phyloP scores from a whole-genome alignment of 2,329 filamentous ascomycete species.

The Fusarium brevicatenulatum region DNA sequence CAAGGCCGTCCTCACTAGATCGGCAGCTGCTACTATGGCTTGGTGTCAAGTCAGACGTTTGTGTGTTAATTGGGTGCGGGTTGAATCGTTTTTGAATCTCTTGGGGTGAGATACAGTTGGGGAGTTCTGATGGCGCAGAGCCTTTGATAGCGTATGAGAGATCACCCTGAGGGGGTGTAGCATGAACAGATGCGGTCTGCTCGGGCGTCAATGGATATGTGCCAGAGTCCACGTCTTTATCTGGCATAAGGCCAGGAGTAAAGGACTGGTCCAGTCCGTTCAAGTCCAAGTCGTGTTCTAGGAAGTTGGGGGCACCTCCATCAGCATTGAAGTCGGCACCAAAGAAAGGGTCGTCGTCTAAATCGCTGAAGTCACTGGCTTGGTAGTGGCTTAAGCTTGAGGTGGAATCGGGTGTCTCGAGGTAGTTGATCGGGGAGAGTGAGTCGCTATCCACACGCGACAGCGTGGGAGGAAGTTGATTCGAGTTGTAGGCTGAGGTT shows the following conservation, averaged over 20 bases:
- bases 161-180: conserved; percentile 55
- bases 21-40: conserved; percentile 60
- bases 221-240: conserved; percentile 41
- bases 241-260: conserved; percentile 25
- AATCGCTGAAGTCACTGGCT: conserved; percentile 60
- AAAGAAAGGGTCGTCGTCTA: conserved; percentile 62
- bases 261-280: conserved; percentile 37
- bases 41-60: conserved; percentile 57
- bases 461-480: conserved; percentile 56
- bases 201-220: conserved; percentile 62
- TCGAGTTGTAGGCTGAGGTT: conserved; percentile 50
- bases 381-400: conserved; percentile 60
- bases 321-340: conserved; percentile 60
- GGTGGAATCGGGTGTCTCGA: conserved; percentile 62
- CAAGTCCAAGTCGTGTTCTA: conserved; percentile 50
- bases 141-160: conserved; percentile 42
- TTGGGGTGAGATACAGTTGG: conserved; percentile 54
- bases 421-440: conserved; percentile 46
- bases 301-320: conserved; percentile 56
- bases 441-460: conserved; percentile 51
- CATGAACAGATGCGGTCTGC: conserved; percentile 60
- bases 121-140: conserved; percentile 39
- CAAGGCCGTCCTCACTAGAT: conserved; percentile 62
- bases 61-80: conserved; percentile 45
- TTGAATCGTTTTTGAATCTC: conserved; percentile 55